Evolutionary conservation across 768 basidiomycete species (phyloP).

Genomic region (Gyrodon lividus): DNA sequence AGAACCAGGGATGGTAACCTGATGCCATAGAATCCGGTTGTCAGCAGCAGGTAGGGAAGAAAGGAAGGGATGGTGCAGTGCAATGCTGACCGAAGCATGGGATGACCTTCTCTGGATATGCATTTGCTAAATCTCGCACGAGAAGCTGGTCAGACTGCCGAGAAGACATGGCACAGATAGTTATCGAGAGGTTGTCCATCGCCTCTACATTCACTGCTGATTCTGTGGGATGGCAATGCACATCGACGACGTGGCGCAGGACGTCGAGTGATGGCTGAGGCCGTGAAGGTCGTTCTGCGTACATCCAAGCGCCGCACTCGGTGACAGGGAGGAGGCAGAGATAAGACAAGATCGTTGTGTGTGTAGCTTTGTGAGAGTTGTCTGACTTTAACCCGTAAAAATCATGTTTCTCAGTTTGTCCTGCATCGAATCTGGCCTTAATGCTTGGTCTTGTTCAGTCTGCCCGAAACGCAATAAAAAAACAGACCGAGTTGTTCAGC

Average conservation of each 20-base stretch:
- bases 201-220: constrained; percentile 46
- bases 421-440: not conserved
- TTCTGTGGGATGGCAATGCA: constrained; percentile 93
- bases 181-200: constrained; percentile 59
- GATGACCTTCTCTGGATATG: constrained; percentile 66
- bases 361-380: not conserved
- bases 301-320: constrained; percentile 6
- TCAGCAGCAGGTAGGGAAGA: constrained; percentile 9
- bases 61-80: constrained; percentile 10
- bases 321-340: constrained; percentile 11
- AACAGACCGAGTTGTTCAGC: constrained; percentile 3
- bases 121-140: constrained; percentile 62
- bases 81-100: constrained; percentile 80
- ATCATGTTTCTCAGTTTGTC: no score
- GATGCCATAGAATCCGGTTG: constrained; percentile 8
- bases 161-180: constrained; percentile 83
- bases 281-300: not conserved
- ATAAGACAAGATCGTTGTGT: not conserved
- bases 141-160: constrained; percentile 63
- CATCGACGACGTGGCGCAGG: constrained; percentile 74
- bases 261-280: constrained; percentile 38
- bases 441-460: constrained; percentile 19
- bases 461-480: constrained; percentile 4
- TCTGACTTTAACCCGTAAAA: not conserved
- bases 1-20: constrained; percentile 97